Evolutionary conservation across 495 filamentous ascomycete species (phyloP).

Genomic region (Haplographium delicatum): DNA sequence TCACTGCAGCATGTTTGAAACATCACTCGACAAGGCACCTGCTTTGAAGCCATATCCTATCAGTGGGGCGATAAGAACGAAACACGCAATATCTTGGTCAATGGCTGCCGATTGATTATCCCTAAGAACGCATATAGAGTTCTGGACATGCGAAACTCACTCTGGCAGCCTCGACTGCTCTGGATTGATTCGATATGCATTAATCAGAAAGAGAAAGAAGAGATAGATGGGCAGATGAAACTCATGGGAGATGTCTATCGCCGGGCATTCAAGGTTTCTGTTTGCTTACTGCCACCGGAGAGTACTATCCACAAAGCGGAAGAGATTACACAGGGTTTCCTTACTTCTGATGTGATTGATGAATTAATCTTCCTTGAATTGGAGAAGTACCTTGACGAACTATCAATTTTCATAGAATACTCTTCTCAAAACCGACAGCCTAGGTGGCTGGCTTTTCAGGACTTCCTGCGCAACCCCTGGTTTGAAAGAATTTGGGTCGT

Average conservation of each 20-base stretch:
- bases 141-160: not conserved
- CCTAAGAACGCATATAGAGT: not conserved
- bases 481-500: not conserved
- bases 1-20: not conserved
- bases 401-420: not conserved
- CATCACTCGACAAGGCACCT: not conserved
- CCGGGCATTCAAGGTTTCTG: not conserved
- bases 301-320: not conserved
- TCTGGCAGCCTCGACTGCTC: not conserved
- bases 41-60: not conserved
- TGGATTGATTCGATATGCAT: not conserved
- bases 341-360: not conserved
- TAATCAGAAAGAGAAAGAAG: not conserved
- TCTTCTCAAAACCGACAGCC: not conserved
- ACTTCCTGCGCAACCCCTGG: not conserved
- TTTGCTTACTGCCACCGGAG: not conserved
- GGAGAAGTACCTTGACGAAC: not conserved
- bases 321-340: not conserved
- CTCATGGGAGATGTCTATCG: not conserved
- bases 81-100: not conserved
- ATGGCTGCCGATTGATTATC: not conserved
- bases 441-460: not conserved
- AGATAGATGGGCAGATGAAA: not conserved
- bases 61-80: not conserved
- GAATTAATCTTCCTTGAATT: not conserved